A percentile compares a stretch with the other conserved stretches of the same genome.
phyloP scores from a whole-genome alignment of 805 yeast species.

The Ogataea philodendri region DNA sequence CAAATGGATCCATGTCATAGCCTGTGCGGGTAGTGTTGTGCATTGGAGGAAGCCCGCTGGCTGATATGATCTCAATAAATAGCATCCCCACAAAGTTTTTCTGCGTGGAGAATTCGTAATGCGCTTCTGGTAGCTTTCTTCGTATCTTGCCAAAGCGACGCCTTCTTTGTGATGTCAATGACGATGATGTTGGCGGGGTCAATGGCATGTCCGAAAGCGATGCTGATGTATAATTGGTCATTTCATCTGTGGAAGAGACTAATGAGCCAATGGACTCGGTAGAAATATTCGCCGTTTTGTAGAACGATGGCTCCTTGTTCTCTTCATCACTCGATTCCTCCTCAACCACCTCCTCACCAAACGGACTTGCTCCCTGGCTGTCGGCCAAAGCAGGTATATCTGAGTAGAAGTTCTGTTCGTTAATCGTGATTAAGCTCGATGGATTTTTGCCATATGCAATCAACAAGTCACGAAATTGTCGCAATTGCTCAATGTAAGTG shows the following conservation, averaged over 20 bases:
- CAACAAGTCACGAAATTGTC: slow-evolving; percentile 8
- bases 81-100: slow-evolving; percentile 62
- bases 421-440: slow-evolving; percentile 12
- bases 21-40: slow-evolving; percentile 68
- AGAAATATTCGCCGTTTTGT: neutral
- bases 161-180: slow-evolving; percentile 7
- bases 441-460: slow-evolving; percentile 18
- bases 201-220: slow-evolving; percentile 20
- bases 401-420: slow-evolving; percentile 25
- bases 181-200: slow-evolving; percentile 19
- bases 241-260: slow-evolving; percentile 22
- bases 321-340: slow-evolving; percentile 11
- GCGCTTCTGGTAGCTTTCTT: slow-evolving; percentile 5
- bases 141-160: slow-evolving; percentile 16
- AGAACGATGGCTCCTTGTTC: neutral
- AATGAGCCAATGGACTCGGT: slow-evolving; percentile 11
- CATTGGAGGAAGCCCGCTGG: slow-evolving; percentile 76
- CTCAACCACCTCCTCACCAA: slow-evolving; percentile 11
- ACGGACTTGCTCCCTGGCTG: neutral
- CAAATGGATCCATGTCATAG: slow-evolving; percentile 96
- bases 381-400: slow-evolving; percentile 7
- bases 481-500: slow-evolving; percentile 15
- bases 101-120: slow-evolving; percentile 38
- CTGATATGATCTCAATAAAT: slow-evolving; percentile 71
- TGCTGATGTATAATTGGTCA: slow-evolving; percentile 16